Base-by-base conservation (phyloP, 345 rosid species). In the Hibiscus syriacus region DNA sequence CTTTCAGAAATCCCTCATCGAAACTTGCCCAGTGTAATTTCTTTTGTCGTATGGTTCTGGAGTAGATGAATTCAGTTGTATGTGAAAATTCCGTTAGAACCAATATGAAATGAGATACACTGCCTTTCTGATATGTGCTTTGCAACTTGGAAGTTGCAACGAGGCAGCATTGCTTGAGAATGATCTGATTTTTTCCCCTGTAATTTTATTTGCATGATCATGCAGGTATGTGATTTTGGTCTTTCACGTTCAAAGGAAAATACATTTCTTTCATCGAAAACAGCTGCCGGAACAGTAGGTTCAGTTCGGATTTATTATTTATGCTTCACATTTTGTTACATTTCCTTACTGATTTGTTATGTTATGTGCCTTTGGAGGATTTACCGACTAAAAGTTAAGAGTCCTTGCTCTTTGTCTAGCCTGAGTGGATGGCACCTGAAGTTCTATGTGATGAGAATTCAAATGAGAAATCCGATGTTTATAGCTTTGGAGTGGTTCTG, bases 391-490 rank as follows among this genome's bases (percentile, higher is more conserved):
- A 63, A 48, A 52, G 25, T 27, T 48, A 64, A 2, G 6, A 14
- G 14, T 68, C 12, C 39, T 41, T 17, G 23, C 32, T 66, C 64
- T 63, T 53, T 65, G 59, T 41, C 52, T 52, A 84, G 88, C 88
- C 84, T 27, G 85, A 81, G 73, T 84, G 87, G 87, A 84, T 84
- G 87, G 87, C 85, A 38, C 87, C 87, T 23, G 87, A 84, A 81
- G 79, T 84, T 59, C 80, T 84, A 2, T 74, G 84, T 19, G 77
- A 79, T 69, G 87, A 84, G 56, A 80, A 70, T 57, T 81, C 87
- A 52, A 74, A 84, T 79, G 87, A 84, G 70, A 84, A 84, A 75
- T 79, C 82, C 46, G 88, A 84, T 67, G 66, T 84, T 50, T 84
- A 79, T 74, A 81, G 88, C 70, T 84, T 84, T 78, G 88, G 88